A percentile compares a stretch with the other conserved stretches of the same genome.
Evolutionary conservation across 305 asterid genomes (phyloP).

Genomic region (Stenogyne calaminthoides): DNA sequence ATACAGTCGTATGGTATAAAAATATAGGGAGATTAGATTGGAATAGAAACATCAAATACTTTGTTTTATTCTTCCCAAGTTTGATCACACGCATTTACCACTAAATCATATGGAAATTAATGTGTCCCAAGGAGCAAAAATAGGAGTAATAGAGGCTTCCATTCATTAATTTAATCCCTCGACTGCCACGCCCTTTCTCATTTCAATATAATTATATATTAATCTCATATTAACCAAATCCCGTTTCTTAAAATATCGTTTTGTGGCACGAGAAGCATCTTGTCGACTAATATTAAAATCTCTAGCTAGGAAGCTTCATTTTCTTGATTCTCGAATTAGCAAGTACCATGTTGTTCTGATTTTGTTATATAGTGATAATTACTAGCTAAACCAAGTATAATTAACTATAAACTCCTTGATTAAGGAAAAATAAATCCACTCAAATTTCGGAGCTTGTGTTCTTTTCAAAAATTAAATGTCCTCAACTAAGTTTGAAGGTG

Average conservation of each 20-base stretch:
- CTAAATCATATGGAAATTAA: slow-evolving; percentile 69
- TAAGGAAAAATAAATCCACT: background rate
- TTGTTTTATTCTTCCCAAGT: slow-evolving; percentile 49
- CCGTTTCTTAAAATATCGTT: slow-evolving; percentile 34
- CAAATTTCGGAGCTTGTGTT: background rate
- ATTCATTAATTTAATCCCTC: slow-evolving; percentile 39
- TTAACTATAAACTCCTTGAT: slow-evolving; percentile 2
- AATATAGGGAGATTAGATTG: slow-evolving; percentile 33
- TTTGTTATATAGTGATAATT: slow-evolving; percentile 28
- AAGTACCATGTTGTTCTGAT: slow-evolving; percentile 27
- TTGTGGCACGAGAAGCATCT: slow-evolving; percentile 50
- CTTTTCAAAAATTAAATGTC: slow-evolving; percentile 32
- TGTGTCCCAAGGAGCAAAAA: slow-evolving; percentile 68
- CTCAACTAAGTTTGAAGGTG: slow-evolving; percentile 42
- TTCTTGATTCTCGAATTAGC: slow-evolving; percentile 26
- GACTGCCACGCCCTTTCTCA: slow-evolving; percentile 7
- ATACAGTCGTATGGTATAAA: slow-evolving; percentile 33
- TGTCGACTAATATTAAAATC: slow-evolving; percentile 21
- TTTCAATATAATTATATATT: slow-evolving; percentile 20
- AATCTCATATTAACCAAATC: slow-evolving; percentile 9
- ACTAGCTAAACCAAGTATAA: background rate
- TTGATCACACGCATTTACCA: slow-evolving; percentile 37
- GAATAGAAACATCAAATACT: slow-evolving; percentile 80
- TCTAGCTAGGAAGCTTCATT: slow-evolving; percentile 34
- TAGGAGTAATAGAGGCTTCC: slow-evolving; percentile 62